Evolutionary conservation across 768 basidiomycete species (phyloP).

Genomic region (Ramaria sp.): DNA sequence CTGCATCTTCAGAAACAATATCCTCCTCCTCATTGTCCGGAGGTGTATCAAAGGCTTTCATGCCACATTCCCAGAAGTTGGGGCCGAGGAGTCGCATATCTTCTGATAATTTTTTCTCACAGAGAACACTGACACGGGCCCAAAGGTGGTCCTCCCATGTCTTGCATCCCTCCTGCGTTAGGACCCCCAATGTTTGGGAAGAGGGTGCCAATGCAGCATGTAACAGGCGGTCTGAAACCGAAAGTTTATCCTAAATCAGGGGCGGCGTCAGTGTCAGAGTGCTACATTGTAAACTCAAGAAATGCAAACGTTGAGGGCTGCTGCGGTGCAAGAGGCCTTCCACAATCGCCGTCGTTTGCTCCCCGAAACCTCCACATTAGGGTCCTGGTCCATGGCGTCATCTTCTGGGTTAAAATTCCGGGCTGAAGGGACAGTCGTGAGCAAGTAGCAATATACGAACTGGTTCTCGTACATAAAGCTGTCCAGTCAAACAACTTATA

Average conservation of each 20-base stretch:
- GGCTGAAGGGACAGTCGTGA: conserved; percentile 19
- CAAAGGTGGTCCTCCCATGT: conserved; percentile 97
- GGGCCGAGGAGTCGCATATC: conserved; percentile 53
- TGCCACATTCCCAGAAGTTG: conserved; percentile 65
- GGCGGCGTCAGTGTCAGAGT: not conserved
- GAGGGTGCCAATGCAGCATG: conserved; percentile 80
- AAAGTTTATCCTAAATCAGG: conserved; percentile 35
- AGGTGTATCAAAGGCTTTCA: conserved; percentile 22
- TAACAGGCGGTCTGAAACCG: conserved; percentile 68
- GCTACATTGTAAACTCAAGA: conserved; percentile 1
- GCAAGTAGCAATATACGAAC: not conserved
- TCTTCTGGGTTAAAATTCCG: conserved; percentile 40
- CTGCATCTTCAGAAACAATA: conserved; percentile 13
- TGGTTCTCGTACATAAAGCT: conserved; percentile 42
- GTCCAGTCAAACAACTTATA: conserved; percentile 69
- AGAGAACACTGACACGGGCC: conserved; percentile 74
- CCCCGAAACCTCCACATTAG: conserved; percentile 41
- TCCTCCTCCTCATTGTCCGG: conserved; percentile 21
- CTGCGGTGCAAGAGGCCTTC: conserved; percentile 76
- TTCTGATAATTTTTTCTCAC: conserved; percentile 68
- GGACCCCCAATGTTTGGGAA: conserved; percentile 48
- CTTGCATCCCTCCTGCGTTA: conserved; percentile 59
- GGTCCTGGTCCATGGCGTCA: conserved; percentile 29
- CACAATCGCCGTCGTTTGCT: conserved; percentile 72
- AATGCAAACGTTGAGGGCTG: conserved; percentile 62